Evolutionary conservation across 116 monocot species (phyloP), one percentile per base, ranked within the genome.

Genomic region (Dioscorea cayenensis): DNA sequence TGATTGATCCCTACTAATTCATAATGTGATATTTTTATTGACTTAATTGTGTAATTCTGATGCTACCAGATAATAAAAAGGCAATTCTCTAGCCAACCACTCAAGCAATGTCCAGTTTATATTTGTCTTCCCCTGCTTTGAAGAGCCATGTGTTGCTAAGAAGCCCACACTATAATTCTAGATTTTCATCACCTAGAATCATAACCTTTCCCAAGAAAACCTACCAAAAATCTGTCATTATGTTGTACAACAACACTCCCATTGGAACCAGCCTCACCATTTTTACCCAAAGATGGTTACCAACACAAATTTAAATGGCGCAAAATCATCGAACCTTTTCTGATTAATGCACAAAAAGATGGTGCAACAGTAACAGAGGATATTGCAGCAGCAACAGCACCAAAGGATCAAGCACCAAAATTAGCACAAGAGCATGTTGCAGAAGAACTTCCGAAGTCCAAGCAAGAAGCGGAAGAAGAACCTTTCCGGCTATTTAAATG

Each of bases 191-290:
- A 25, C 25, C 25, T 25, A 25, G 25, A 25, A 25, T 25, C 1
- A 1, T 25, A 25, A 25, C 25, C 38, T 63, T 63, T 32, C 17
- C 36, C 63, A 22, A 22, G 12, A 38, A 1, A 20, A 66, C 72
- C 36, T 16, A 36, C 18, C 28, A 79, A 68, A 72, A 71, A 20
- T 71, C 22, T 60, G n/a, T 69, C 65, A 20, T 36, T 86, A 28
- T 77, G 50, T 49, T 89, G 89, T 81, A 72, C 73, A 22, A 78
- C 77, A 62, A n/a, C 71, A 22, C 66, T 77, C 62, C 68, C 79
- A 51, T 86, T 75, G 94, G 86, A 94, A 72, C 67, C 81, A 32
- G 2, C 89, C 21, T 43, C 82, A 18, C 66, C 80, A 25, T 84
- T 74, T 76, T 49, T 72, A 6, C 18, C 76, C 36, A 65, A 63